A percentile compares a stretch with the other conserved stretches of the same genome.
Conservation (phyloP, 495 filamentous ascomycete genomes). For the Jackrogersella minutella region DNA sequence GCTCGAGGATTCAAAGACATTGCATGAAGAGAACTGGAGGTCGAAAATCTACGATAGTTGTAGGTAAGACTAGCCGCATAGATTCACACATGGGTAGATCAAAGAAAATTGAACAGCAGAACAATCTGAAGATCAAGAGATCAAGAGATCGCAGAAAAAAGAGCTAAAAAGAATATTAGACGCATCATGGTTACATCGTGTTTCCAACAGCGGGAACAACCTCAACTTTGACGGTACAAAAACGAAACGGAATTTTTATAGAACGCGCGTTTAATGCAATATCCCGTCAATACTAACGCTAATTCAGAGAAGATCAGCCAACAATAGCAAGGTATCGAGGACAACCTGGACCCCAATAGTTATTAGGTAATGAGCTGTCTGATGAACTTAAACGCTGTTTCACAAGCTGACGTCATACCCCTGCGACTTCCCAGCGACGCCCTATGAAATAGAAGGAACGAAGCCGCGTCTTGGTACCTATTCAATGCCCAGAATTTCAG, state of each 20-base stretch:
- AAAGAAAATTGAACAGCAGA: background rate
- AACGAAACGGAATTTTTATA: background rate
- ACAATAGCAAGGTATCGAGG: constrained; percentile 5
- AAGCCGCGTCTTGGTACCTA: constrained; percentile 23
- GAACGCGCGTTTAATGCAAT: background rate
- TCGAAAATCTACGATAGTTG: background rate
- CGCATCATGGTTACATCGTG: too few relatives aligned
- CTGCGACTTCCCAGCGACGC: too few relatives aligned
- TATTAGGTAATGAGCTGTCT: constrained; percentile 32
- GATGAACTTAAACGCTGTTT: constrained; percentile 28
- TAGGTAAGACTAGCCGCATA: background rate
- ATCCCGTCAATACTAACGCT: too few relatives aligned
- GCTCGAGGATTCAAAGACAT: too few relatives aligned
- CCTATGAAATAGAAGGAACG: constrained; percentile 10
- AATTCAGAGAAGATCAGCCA: too few relatives aligned
- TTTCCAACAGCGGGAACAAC: background rate
- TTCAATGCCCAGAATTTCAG: constrained; percentile 29
- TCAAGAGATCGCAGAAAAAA: constrained; percentile 13
- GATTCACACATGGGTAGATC: background rate
- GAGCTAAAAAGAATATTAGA: constrained; percentile 9
- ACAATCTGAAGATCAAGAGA: constrained; percentile 23
- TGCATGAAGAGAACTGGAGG: too few relatives aligned
- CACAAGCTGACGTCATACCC: constrained; percentile 17
- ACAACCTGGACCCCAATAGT: constrained; percentile 18
- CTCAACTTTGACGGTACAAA: background rate